Conservation (phyloP, 768 basidiomycete genomes). For the Tulasnella calospora region DNA sequence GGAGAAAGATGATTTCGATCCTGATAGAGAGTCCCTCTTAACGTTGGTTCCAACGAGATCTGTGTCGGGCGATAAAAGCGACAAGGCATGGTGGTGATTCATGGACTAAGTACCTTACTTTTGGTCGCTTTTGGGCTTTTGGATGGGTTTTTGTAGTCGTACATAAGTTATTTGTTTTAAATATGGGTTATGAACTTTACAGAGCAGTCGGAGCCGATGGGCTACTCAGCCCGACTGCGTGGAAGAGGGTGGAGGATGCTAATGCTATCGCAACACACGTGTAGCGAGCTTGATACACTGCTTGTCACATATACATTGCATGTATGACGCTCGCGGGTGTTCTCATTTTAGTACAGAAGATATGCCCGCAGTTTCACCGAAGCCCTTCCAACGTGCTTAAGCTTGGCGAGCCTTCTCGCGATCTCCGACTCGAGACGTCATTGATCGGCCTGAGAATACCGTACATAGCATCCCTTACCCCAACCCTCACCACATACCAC, state of each 20-base stretch:
- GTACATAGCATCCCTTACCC: neutral
- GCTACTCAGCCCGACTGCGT: neutral
- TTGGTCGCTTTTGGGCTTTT: neutral
- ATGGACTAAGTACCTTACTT: neutral
- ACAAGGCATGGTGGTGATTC: neutral
- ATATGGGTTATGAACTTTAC: neutral
- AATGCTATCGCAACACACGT: neutral
- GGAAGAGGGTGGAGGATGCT: neutral
- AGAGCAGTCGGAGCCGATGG: neutral
- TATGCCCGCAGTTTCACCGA: neutral
- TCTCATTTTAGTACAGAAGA: neutral
- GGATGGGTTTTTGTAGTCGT: neutral
- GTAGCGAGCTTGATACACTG: neutral
- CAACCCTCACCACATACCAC: neutral
- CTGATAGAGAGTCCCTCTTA: neutral
- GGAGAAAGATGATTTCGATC: neutral
- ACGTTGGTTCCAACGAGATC: neutral
- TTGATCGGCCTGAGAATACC: neutral
- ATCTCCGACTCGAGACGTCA: neutral
- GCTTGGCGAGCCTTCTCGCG: neutral
- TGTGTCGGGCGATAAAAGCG: neutral
- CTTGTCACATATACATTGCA: neutral
- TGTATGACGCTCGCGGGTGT: neutral
- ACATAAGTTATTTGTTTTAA: neutral
- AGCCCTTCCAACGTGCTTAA: neutral